Percentiles rank a stretch among this genome's conserved stretches.
Conservation (phyloP, 176 grass and related monocot genomes). For the Elaeis guineensis region DNA sequence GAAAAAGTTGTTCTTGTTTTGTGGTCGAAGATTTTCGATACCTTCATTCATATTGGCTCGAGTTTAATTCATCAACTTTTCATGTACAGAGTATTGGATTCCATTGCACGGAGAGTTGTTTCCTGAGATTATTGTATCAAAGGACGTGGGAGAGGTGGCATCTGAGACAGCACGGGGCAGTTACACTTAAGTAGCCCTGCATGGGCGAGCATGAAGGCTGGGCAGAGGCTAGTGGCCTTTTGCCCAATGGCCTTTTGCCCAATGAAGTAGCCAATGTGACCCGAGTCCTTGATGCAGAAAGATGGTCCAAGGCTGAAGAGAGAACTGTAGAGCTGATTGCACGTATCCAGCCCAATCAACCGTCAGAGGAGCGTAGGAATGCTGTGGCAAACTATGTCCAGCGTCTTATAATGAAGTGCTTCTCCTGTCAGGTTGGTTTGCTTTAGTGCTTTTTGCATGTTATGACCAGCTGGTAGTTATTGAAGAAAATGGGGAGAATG, state of each 20-base stretch:
- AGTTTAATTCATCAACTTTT: too few species aligned
- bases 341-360: conserved; percentile 62
- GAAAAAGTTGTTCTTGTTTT: too few species aligned
- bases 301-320: conserved; percentile 46
- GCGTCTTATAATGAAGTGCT: conserved; percentile 69
- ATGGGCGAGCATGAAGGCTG: conserved; percentile 23
- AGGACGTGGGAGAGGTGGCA: neutral
- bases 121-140: neutral
- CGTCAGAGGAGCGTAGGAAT: conserved; percentile 50
- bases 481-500: too few species aligned
- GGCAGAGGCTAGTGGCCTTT: conserved; percentile 26
- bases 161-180: neutral
- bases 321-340: conserved; percentile 62
- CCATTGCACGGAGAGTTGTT: too few species aligned
- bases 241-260: conserved; percentile 73
- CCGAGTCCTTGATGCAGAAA: conserved; percentile 47
- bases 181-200: neutral
- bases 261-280: conserved; percentile 38
- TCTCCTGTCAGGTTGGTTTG: conserved; percentile 51
- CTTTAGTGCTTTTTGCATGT: too few species aligned
- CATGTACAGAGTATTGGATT: too few species aligned
- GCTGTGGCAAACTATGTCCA: conserved; percentile 63
- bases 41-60: too few species aligned
- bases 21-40: too few species aligned
- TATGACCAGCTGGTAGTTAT: too few species aligned